A percentile compares a stretch with the other conserved stretches of the same genome.
Conservation (phyloP, 1,284 basidiomycete genomes). For the Papiliotrema nemorosa region DNA sequence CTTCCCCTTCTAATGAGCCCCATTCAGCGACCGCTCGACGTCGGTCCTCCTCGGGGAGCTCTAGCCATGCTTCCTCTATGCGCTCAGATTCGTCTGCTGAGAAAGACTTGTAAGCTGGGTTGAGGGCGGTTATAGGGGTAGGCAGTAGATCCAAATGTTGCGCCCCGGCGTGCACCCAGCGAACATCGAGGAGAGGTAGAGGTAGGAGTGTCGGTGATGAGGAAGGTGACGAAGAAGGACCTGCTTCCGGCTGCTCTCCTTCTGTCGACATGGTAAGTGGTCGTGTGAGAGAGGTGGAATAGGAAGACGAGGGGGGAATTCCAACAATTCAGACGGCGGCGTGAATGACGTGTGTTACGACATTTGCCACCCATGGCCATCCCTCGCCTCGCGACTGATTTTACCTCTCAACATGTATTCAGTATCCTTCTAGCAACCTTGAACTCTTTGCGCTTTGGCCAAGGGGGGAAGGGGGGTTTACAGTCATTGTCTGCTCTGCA, state of each 20-base stretch:
- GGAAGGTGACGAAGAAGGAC: not conserved
- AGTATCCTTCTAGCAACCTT: no score
- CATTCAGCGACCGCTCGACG: conserved; percentile 10
- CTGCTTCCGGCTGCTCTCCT: not conserved
- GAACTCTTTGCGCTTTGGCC: no score
- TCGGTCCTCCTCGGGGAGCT: conserved; percentile 6
- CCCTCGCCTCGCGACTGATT: no score
- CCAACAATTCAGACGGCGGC: no score
- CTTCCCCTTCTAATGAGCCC: conserved; percentile 22
- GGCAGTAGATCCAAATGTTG: conserved; percentile 46
- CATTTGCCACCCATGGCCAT: no score
- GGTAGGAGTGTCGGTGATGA: not conserved
- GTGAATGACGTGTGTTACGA: no score
- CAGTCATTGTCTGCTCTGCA: no score
- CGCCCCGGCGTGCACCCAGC: conserved; percentile 50
- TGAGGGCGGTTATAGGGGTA: conserved; percentile 39
- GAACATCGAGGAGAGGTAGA: conserved; percentile 17
- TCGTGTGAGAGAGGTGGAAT: no score
- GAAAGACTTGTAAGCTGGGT: conserved; percentile 57
- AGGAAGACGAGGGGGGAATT: no score
- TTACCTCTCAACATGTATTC: no score
- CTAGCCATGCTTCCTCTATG: conserved; percentile 54
- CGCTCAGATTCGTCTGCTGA: conserved; percentile 40
- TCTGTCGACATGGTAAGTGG: no score
- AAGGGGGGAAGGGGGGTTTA: no score